Evolutionary conservation across 2,329 filamentous ascomycete species (phyloP), one percentile per base, ranked within the genome.

Genomic region (Herpotrichia juniperi): DNA sequence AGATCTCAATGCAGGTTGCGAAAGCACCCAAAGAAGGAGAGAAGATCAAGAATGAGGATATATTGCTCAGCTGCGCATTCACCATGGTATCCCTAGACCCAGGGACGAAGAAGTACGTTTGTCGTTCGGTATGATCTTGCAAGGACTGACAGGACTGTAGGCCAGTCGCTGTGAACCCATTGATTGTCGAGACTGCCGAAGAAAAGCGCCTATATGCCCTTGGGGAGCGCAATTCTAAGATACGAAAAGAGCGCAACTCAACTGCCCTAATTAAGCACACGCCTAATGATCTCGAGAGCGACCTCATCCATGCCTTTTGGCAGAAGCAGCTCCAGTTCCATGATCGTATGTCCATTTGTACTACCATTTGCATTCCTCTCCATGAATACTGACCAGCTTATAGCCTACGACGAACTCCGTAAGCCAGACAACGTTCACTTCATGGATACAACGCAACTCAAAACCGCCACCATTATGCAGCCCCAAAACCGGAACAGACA

Each of bases 71-170:
- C n/a, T 89, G 87, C 71, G 83, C 86, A 6, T 90, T 90, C 64
- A 91, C 88, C 0, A 91, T 91, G 88, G 88, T 91, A 0, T 89
- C 87, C 1, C 75, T 91, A 10, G 84, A 91, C 61, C 87, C 87
- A 1, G 75, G 65, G 3, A 90, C 87, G 1, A 89, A 87, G 71
- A 87, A 83, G 76, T 82, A 67, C 6, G 50, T 39, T 16, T 1
- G n/a, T 30, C 10, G 2, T 26, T 1, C 17, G 3, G 22, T 26
- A 16, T 26, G 1, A 1, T 19, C 25, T 50, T 10, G 16, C 35
- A 12, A 22, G n/a, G 16, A 1, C 40, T 58, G 37, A 57, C 43
- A 28, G 46, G 52, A 16, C 11, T 16, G n/a, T 46, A 83, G 80
- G 53, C 83, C 87, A 0, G 82, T 86, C 12, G 79, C 82, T 16